These are phyloP conservation scores for Candida sp. DNA, from an alignment of 1,139 yeast species.

Conservation along the genomic window DNA sequence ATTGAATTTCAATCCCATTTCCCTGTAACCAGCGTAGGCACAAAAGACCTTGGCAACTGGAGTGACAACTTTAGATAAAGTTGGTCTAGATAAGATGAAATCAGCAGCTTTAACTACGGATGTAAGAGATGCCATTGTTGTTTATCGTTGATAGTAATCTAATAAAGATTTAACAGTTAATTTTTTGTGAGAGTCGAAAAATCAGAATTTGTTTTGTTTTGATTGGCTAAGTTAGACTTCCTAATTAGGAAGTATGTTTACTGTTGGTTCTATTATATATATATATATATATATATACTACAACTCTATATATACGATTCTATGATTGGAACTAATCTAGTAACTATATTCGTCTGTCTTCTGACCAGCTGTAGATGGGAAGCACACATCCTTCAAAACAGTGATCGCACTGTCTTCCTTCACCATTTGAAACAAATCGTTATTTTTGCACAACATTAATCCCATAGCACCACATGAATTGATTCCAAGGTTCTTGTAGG, in stretches of 20 bases:
- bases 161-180: neutral
- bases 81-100: slow-evolving; percentile 77
- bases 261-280: too few relatives aligned
- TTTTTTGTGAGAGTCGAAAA: slow-evolving; percentile 3
- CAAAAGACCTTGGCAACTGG: slow-evolving; percentile 79
- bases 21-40: slow-evolving; percentile 85
- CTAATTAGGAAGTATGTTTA: slow-evolving; percentile 14
- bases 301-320: neutral
- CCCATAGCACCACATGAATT: slow-evolving; percentile 86
- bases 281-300: too few relatives aligned
- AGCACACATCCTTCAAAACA: slow-evolving; percentile 60
- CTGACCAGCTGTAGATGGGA: slow-evolving; percentile 48
- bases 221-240: slow-evolving; percentile 23
- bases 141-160: neutral
- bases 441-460: slow-evolving; percentile 68
- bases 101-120: slow-evolving; percentile 82
- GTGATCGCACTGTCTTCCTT: slow-evolving; percentile 38
- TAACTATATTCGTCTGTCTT: slow-evolving; percentile 36
- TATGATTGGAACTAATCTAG: slow-evolving; percentile 10
- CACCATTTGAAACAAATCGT: slow-evolving; percentile 44
- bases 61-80: slow-evolving; percentile 67
- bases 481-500: slow-evolving; percentile 50
- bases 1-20: slow-evolving; percentile 85
- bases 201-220: slow-evolving; percentile 12
- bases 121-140: slow-evolving; percentile 67